Conservation (phyloP, 495 filamentous ascomycete species). For the Astrothelium subdiscretum region DNA sequence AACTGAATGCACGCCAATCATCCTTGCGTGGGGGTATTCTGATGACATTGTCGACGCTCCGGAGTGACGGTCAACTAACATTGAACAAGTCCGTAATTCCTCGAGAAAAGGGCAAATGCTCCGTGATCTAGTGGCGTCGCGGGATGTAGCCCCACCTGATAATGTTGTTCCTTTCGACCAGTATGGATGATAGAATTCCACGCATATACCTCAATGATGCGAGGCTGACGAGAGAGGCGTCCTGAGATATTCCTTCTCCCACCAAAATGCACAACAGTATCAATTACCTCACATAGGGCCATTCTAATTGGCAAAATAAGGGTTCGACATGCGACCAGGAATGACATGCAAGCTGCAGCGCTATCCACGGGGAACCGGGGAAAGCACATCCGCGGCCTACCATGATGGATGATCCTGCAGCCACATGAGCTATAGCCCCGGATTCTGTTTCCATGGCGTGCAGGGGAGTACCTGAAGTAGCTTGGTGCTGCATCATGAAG, state of each 20-base stretch:
- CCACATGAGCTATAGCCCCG: neutral
- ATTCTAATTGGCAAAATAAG: neutral
- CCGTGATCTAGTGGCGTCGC: neutral
- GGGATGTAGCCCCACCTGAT: neutral
- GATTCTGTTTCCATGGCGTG: neutral
- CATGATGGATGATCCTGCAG: neutral
- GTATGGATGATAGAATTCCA: neutral
- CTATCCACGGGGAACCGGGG: neutral
- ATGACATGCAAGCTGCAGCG: neutral
- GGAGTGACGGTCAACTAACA: too few relatives aligned
- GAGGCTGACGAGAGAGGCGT: neutral
- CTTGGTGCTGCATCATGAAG: neutral
- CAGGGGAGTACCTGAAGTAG: neutral
- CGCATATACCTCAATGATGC: neutral
- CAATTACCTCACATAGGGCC: neutral
- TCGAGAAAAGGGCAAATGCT: neutral
- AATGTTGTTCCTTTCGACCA: neutral
- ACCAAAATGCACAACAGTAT: neutral
- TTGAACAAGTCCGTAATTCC: too few relatives aligned
- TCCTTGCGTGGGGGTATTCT: too few relatives aligned
- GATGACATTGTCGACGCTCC: too few relatives aligned
- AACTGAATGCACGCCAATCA: too few relatives aligned
- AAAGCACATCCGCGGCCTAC: neutral
- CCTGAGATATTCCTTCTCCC: neutral
- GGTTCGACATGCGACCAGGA: neutral